A percentile compares a stretch with the other conserved stretches of the same genome.
Evolutionary conservation across 352 stramenopile genomes (phyloP).

Genomic region (Pythium biforme): DNA sequence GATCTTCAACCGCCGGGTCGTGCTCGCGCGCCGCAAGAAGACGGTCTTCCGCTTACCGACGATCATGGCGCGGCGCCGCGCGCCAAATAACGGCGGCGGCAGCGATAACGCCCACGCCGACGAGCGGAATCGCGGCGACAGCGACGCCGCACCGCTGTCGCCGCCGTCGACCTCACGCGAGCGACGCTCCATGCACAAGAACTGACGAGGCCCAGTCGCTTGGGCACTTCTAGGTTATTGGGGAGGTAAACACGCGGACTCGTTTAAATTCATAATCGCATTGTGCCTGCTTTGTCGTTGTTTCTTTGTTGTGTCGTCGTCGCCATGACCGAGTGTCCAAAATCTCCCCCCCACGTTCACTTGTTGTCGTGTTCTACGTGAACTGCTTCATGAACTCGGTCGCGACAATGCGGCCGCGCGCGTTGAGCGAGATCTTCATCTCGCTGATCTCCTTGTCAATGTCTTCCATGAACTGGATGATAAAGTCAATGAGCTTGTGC

Average conservation of each 20-base stretch:
- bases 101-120: not conserved
- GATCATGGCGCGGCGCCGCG: slow-evolving; percentile 13
- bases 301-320: not conserved
- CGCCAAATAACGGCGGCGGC: not conserved
- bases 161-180: slow-evolving; percentile 12
- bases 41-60: slow-evolving; percentile 52
- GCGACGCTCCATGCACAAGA: slow-evolving; percentile 16
- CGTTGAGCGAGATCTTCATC: slow-evolving; percentile 97
- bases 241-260: not conserved
- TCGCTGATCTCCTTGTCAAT: slow-evolving; percentile 98
- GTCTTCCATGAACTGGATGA: slow-evolving; percentile 98
- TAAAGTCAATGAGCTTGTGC: slow-evolving; percentile 96
- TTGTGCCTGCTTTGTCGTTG: not conserved
- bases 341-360: not conserved
- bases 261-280: not conserved
- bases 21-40: slow-evolving; percentile 58
- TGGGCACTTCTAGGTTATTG: no score
- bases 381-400: slow-evolving; percentile 96
- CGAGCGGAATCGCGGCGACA: slow-evolving; percentile 13
- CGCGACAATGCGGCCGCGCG: slow-evolving; percentile 90
- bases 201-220: not conserved
- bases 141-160: slow-evolving; percentile 9
- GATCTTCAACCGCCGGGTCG: slow-evolving; percentile 69
- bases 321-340: not conserved
- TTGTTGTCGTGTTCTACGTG: slow-evolving; percentile 31